phyloP scores from a whole-genome alignment of 805 yeast genomes.

The Saccharomycopsis malanga region DNA sequence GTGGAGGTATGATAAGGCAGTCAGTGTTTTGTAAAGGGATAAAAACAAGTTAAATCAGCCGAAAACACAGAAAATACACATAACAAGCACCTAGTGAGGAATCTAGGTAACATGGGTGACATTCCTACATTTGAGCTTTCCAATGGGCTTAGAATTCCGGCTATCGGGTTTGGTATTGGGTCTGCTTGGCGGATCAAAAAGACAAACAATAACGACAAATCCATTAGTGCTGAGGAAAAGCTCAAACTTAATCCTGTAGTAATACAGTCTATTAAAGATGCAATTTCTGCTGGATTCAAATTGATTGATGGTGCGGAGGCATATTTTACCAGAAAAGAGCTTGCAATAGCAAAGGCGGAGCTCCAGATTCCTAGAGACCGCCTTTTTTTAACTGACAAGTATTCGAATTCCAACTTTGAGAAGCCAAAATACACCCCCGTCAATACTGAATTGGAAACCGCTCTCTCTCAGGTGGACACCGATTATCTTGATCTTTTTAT shows the following conservation, averaged over 20 bases:
- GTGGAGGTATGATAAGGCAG: too few relatives aligned
- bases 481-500: constrained; percentile 48
- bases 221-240: constrained; percentile 17
- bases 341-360: constrained; percentile 34
- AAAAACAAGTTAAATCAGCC: too few relatives aligned
- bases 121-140: constrained; percentile 27
- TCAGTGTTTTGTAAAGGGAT: too few relatives aligned
- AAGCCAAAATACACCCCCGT: constrained; percentile 49
- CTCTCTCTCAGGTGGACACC: constrained; percentile 34
- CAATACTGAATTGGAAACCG: constrained; percentile 33
- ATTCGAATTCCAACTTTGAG: constrained; percentile 82
- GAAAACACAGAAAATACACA: too few relatives aligned
- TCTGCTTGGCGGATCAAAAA: constrained; percentile 45
- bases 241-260: constrained; percentile 34
- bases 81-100: too few relatives aligned
- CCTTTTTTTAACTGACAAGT: constrained; percentile 50
- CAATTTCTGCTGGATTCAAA: constrained; percentile 38
- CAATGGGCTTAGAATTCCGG: constrained; percentile 38
- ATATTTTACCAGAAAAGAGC: constrained; percentile 47
- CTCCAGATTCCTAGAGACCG: constrained; percentile 37
- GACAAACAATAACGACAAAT: constrained; percentile 4
- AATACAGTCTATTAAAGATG: constrained; percentile 29
- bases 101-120: too few relatives aligned
- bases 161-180: constrained; percentile 52
- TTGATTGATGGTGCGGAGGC: constrained; percentile 56